These are phyloP conservation scores for Pulveroboletus sp. DNA, from an alignment of 768 basidiomycete species.

Conservation along the genomic window DNA sequence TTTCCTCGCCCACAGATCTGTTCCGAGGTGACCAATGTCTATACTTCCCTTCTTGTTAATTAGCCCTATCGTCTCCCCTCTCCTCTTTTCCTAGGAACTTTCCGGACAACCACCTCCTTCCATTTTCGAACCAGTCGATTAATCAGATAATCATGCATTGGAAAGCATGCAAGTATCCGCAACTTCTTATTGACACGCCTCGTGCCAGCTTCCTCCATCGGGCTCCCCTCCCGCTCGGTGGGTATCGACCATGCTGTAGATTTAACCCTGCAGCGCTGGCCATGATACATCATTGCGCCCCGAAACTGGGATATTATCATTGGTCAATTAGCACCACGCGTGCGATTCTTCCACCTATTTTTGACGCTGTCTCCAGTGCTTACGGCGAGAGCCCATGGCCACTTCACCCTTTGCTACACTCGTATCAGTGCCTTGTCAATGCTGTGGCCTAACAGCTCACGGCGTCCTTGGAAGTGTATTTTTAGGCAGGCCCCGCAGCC, in stretches of 20 bases:
- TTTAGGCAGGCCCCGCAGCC: too few relatives aligned
- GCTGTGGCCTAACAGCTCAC: not conserved
- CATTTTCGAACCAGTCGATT: not conserved
- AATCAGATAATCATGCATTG: slow-evolving; percentile 7
- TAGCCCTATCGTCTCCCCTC: not conserved
- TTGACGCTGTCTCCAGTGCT: slow-evolving; percentile 3
- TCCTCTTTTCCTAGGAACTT: not conserved
- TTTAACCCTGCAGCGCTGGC: not conserved
- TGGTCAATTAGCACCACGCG: not conserved
- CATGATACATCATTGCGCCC: not conserved
- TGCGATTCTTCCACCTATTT: slow-evolving; percentile 4
- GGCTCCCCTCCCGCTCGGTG: not conserved
- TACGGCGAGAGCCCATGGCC: not conserved
- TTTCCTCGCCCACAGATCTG: slow-evolving; percentile 2
- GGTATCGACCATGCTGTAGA: slow-evolving; percentile 4
- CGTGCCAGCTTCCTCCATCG: not conserved
- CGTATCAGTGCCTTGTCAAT: not conserved
- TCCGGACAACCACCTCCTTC: not conserved
- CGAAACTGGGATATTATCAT: not conserved
- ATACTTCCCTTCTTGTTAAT: not conserved
- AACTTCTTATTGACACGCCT: slow-evolving; percentile 4
- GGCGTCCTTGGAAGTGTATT: too few relatives aligned
- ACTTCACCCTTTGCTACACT: not conserved
- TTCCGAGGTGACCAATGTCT: slow-evolving; percentile 1
- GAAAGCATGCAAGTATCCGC: not conserved